Percentiles rank a stretch among this genome's conserved stretches.
Evolutionary conservation across 1,284 basidiomycete species (phyloP).

Genomic region (Leccinum subfulvum): DNA sequence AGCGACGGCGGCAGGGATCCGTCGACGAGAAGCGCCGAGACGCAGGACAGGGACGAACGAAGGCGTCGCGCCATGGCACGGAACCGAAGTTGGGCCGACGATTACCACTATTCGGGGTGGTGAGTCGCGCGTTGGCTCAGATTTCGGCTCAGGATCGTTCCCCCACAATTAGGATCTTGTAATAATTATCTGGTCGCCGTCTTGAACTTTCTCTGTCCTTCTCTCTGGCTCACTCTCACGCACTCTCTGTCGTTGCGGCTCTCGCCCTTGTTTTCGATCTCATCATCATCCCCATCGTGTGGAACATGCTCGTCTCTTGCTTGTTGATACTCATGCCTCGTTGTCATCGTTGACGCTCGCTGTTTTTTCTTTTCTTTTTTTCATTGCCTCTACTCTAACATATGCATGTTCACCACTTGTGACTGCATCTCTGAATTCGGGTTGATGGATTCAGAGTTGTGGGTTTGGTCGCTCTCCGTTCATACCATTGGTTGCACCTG

Average conservation of each 20-base stretch:
- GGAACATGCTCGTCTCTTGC: constrained; percentile 26
- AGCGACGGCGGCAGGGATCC: constrained; percentile 20
- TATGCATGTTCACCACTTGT: constrained; percentile 9
- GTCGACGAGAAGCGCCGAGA: constrained; percentile 19
- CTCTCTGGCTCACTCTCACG: neutral
- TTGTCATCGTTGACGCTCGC: constrained; percentile 10
- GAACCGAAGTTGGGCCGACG: constrained; percentile 68
- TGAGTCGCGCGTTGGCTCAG: constrained; percentile 26
- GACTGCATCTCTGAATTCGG: constrained; percentile 11
- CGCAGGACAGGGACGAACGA: constrained; percentile 39
- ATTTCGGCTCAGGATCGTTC: neutral
- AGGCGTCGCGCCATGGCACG: constrained; percentile 48
- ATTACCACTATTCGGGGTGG: constrained; percentile 69
- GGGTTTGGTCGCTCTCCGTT: constrained; percentile 9
- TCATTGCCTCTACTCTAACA: constrained; percentile 17
- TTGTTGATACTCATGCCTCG: constrained; percentile 15
- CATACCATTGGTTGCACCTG: constrained; percentile 21
- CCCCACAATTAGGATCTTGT: constrained; percentile 20
- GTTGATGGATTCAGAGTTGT: constrained; percentile 8
- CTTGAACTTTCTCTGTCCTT: constrained; percentile 13
- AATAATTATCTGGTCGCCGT: constrained; percentile 25
- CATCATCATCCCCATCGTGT: constrained; percentile 13
- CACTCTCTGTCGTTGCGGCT: constrained; percentile 12
- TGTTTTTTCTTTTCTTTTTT: constrained; percentile 7
- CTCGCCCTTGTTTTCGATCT: constrained; percentile 16